Base-by-base conservation (phyloP, 208 protist species). In the Trypanosoma conorhini region DNA sequence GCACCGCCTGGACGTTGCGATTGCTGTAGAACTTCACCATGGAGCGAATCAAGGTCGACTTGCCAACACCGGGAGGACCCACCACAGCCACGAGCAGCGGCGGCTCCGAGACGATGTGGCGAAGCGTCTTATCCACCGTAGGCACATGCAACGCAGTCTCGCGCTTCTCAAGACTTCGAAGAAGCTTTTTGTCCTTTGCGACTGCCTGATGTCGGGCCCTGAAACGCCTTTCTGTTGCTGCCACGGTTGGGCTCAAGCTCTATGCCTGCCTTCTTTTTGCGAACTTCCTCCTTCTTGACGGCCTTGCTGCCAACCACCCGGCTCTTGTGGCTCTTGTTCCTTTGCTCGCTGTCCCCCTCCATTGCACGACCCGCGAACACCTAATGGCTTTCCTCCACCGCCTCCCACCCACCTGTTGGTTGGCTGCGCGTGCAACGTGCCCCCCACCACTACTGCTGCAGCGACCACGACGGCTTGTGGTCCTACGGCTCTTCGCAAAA, bases 11-110 rank as follows among this genome's bases (percentile, higher is more conserved):
- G 40, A 99, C 28, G 38, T 93, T 98, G 22, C 98, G 94, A 54
- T 90, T 86, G 33, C 98, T 98, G 81, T 99, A 99, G 62, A 98
- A 95, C 84, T 99, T 99, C n/a, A 99, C 91, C 57, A 99, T 91
- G 19, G 98, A 99, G 22, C 92, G 86, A 48, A 99, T 99, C 22
- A 99, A 66, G 17, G 97, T 99, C 5, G 96, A 98, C 84, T 99
- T 99, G 54, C 98, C 98, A 28, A 97, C 91, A 21, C 93, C 84
- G 3, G 98, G 98, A 19, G 98, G 98, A 5, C 98, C 98, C 22
- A 99, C 97, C 21, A 99, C 97, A 19, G 87, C 97, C 28, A 99
- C 94, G 2, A 99, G 68, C 57, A 98, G 80, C 10, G 98, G 98
- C 13, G 98, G 98, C 63, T 97, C 89, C 44, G 89, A 79, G 2